A percentile compares a stretch with the other conserved stretches of the same genome.
These are phyloP conservation scores for Hyphopichia burtonii DNA, from an alignment of 1,139 yeast genomes.

Conservation along the genomic window DNA sequence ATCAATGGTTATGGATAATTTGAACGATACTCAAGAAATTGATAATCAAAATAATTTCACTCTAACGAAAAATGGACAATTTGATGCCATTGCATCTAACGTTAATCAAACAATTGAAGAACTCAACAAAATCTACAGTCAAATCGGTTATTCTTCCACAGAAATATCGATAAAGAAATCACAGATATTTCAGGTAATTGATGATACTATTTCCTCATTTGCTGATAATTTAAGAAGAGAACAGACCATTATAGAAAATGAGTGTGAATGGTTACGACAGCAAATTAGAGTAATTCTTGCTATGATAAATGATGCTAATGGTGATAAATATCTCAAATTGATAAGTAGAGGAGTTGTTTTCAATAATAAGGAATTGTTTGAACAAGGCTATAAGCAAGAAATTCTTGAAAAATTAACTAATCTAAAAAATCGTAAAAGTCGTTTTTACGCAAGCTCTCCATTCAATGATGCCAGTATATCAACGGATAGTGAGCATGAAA, in stretches of 20 bases:
- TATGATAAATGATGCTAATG: constrained; percentile 38
- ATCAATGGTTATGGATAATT: background rate
- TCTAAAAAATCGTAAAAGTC: constrained; percentile 18
- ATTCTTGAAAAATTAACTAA: constrained; percentile 18
- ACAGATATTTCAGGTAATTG: constrained; percentile 40
- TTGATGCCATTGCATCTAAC: constrained; percentile 25
- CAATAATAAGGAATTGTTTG: constrained; percentile 24
- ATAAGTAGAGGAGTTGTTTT: constrained; percentile 35
- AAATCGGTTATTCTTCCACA: constrained; percentile 37
- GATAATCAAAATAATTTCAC: background rate
- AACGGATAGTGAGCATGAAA: constrained; percentile 12
- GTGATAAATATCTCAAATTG: constrained; percentile 23
- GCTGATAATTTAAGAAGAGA: constrained; percentile 35
- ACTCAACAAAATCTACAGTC: constrained; percentile 30
- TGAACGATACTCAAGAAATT: background rate
- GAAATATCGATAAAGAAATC: constrained; percentile 37
- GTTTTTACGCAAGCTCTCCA: constrained; percentile 27
- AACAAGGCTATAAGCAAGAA: constrained; percentile 34
- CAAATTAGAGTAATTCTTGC: constrained; percentile 42
- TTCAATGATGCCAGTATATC: constrained; percentile 20
- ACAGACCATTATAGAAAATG: constrained; percentile 38
- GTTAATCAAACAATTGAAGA: constrained; percentile 37
- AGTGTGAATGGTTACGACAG: constrained; percentile 50
- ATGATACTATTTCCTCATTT: constrained; percentile 38
- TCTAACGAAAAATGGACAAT: constrained; percentile 11